These are phyloP conservation scores for Suillus discolor DNA, from an alignment of 768 basidiomycete genomes.

Conservation along the genomic window DNA sequence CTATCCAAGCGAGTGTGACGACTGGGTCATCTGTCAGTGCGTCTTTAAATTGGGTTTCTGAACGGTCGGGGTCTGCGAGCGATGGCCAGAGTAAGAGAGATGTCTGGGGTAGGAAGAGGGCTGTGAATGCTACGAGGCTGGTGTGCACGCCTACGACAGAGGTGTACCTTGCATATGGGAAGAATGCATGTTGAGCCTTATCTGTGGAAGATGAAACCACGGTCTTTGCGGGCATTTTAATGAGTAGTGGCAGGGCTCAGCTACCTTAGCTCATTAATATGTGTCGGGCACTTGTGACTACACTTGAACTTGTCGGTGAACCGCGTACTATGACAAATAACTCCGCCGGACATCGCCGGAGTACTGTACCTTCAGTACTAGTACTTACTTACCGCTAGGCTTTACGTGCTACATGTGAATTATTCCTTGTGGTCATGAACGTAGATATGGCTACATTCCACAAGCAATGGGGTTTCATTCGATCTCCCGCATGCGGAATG, in stretches of 20 bases:
- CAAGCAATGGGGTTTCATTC: too few species aligned
- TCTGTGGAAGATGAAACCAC: not conserved
- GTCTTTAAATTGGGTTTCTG: constrained; percentile 71
- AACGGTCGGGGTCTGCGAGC: constrained; percentile 47
- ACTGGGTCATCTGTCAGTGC: constrained; percentile 63
- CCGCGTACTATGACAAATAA: too few species aligned
- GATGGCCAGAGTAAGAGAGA: constrained; percentile 42
- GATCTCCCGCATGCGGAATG: too few species aligned
- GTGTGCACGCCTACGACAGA: constrained; percentile 70
- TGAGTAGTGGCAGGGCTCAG: not conserved
- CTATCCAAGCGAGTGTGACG: constrained; percentile 58
- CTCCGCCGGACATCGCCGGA: too few species aligned
- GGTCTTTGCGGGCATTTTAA: constrained; percentile 7
- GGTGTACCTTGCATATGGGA: constrained; percentile 62
- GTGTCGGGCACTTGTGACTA: too few species aligned
- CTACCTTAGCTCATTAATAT: too few species aligned
- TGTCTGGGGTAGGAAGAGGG: constrained; percentile 71
- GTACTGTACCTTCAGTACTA: too few species aligned
- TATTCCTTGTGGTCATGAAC: too few species aligned
- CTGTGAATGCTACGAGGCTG: constrained; percentile 63
- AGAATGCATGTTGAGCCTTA: constrained; percentile 18
- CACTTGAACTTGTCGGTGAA: too few species aligned
- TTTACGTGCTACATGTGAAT: too few species aligned
- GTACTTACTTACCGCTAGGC: too few species aligned
- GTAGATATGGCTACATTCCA: too few species aligned